A percentile compares a stretch with the other conserved stretches of the same genome.
Evolutionary conservation across 208 protist species (phyloP).

Genomic region (Wallacemonas rigidus): DNA sequence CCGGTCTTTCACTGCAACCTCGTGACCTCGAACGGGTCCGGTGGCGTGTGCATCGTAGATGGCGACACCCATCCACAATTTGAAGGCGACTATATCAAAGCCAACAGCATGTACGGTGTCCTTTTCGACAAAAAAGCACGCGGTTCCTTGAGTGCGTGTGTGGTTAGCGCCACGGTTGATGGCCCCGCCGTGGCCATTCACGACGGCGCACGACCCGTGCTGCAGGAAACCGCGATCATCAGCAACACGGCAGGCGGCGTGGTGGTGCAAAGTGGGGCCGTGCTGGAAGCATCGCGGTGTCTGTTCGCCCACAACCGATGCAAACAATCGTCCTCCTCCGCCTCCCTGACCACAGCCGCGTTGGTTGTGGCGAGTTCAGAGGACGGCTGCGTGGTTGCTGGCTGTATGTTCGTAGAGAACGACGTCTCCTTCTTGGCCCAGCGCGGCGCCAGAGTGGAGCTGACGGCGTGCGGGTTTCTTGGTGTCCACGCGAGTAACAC

Average conservation of each 20-base stretch:
- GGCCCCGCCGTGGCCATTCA: conserved; percentile 29
- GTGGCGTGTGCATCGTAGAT: conserved; percentile 22
- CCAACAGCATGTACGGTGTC: conserved; percentile 24
- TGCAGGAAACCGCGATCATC: conserved; percentile 24
- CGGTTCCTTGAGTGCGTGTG: conserved; percentile 19
- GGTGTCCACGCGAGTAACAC: conserved; percentile 8
- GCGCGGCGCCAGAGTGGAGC: conserved; percentile 19
- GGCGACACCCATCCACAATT: conserved; percentile 19
- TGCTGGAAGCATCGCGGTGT: conserved; percentile 11
- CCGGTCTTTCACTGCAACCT: conserved; percentile 23
- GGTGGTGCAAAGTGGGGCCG: conserved; percentile 20
- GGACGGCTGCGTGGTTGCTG: conserved; percentile 19
- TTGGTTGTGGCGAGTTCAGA: conserved; percentile 11
- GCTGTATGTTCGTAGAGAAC: conserved; percentile 34
- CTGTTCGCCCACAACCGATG: conserved; percentile 17
- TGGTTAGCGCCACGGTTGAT: conserved; percentile 23
- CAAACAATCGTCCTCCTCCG: neutral
- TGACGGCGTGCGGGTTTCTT: conserved; percentile 31
- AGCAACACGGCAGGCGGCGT: conserved; percentile 26
- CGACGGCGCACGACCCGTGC: conserved; percentile 17
- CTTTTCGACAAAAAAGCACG: conserved; percentile 18
- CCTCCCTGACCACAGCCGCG: neutral
- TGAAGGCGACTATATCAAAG: conserved; percentile 34
- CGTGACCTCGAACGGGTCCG: conserved; percentile 14
- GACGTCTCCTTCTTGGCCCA: conserved; percentile 19